Conservation (phyloP, 1,284 basidiomycete species). For the Pisolithus thermaeus region DNA sequence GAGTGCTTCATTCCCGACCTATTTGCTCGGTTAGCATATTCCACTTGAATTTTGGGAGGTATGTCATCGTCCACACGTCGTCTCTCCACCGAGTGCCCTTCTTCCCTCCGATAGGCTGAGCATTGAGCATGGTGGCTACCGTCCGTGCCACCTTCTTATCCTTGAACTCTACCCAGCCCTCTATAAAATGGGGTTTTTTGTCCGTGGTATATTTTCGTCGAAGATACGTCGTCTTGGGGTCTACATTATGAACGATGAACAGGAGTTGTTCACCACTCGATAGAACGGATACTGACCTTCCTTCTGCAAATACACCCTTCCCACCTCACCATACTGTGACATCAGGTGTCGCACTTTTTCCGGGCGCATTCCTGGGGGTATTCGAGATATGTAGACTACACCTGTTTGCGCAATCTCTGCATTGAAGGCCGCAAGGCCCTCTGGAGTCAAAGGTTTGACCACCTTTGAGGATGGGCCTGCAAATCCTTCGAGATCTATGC, state of each 20-base stretch:
- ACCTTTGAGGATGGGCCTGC: constrained; percentile 45
- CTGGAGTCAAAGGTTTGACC: constrained; percentile 65
- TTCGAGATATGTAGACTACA: constrained; percentile 91
- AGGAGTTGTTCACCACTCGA: not conserved
- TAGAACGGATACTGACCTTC: constrained; percentile 45
- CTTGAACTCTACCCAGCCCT: constrained; percentile 98
- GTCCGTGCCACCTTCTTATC: constrained; percentile 89
- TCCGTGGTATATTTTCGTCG: constrained; percentile 74
- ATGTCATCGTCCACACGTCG: constrained; percentile 99
- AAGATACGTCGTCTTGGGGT: constrained; percentile 73
- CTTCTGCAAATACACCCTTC: constrained; percentile 82
- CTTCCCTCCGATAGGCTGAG: constrained; percentile 92
- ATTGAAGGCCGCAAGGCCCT: constrained; percentile 67
- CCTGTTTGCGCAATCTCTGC: constrained; percentile 69
- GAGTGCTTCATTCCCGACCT: constrained; percentile 51
- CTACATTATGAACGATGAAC: constrained; percentile 34
- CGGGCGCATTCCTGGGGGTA: constrained; percentile 99
- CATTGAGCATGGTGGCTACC: constrained; percentile 94
- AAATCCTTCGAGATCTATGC: constrained; percentile 56
- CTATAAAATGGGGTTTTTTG: constrained; percentile 82
- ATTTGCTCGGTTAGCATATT: constrained; percentile 98
- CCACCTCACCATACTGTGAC: constrained; percentile 78
- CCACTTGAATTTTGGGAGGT: constrained; percentile 98
- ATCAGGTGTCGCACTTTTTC: constrained; percentile 93
- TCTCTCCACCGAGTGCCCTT: constrained; percentile 90